Evolutionary conservation across 805 yeast genomes (phyloP).

Genomic region (Pichia cephalocereana): DNA sequence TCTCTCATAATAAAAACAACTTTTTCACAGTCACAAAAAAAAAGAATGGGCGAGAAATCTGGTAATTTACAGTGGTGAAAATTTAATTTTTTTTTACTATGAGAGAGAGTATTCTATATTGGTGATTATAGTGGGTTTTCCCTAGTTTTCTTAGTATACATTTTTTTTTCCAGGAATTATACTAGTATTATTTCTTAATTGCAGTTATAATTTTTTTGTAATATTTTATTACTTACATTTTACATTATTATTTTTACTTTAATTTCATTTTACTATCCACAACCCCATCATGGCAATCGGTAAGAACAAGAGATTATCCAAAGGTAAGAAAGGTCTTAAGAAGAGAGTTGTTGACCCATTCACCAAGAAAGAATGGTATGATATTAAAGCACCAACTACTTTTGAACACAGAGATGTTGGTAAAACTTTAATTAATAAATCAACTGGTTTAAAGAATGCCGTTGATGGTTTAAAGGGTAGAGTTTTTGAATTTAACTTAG

Average conservation of each 20-base stretch:
- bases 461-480: constrained; percentile 98
- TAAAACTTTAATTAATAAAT: constrained; percentile 96
- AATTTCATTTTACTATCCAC: constrained; percentile 4
- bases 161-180: too few species aligned
- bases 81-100: too few species aligned
- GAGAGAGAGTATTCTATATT: too few species aligned
- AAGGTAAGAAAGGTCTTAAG: constrained; percentile 96
- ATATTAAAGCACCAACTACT: constrained; percentile 97
- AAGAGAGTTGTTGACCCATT: constrained; percentile 99
- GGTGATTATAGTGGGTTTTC: too few species aligned
- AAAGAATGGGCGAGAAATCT: too few species aligned
- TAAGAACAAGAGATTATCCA: constrained; percentile 69
- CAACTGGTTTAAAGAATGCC: constrained; percentile 96
- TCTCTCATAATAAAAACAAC: not conserved
- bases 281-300: constrained; percentile 47
- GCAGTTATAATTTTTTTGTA: too few species aligned
- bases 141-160: too few species aligned
- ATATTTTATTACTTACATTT: too few species aligned
- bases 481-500: constrained; percentile 89
- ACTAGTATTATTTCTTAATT: too few species aligned
- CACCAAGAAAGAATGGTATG: constrained; percentile 99
- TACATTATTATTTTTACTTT: not conserved
- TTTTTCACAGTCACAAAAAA: too few species aligned
- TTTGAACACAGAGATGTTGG: constrained; percentile 98
- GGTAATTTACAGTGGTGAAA: too few species aligned